phyloP scores from a whole-genome alignment of 495 filamentous ascomycete species.

The Penicillium lagena region DNA sequence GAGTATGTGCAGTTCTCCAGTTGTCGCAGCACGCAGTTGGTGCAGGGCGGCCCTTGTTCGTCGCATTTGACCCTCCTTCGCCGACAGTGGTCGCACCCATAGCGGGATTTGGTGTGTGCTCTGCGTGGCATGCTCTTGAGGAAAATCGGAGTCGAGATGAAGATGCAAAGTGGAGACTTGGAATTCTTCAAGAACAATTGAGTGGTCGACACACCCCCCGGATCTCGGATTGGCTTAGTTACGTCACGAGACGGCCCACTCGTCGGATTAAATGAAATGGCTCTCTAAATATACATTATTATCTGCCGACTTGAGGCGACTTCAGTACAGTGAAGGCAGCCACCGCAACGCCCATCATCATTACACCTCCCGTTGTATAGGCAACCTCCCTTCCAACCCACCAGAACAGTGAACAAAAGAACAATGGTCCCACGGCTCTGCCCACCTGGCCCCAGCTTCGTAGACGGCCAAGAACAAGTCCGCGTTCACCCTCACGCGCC shows the following conservation, averaged over 20 bases:
- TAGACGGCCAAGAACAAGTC: constrained; percentile 77
- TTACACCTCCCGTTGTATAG: constrained; percentile 71
- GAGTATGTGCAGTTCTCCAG: constrained; percentile 17
- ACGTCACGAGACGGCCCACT: too few species aligned
- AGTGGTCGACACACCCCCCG: too few species aligned
- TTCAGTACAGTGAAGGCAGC: constrained; percentile 64
- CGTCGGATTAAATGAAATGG: too few species aligned
- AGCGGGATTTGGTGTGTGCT: constrained; percentile 42
- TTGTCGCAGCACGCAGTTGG: constrained; percentile 18
- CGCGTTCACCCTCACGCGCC: constrained; percentile 73
- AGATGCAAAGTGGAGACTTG: neutral
- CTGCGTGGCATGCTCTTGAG: constrained; percentile 2
- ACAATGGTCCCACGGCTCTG: constrained; percentile 73
- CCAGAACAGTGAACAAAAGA: constrained; percentile 97
- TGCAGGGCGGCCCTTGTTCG: constrained; percentile 21
- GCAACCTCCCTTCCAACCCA: constrained; percentile 89
- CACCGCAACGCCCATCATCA: constrained; percentile 66
- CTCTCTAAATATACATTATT: too few species aligned
- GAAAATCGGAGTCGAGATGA: neutral
- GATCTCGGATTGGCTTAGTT: too few species aligned
- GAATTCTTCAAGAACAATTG: too few species aligned
- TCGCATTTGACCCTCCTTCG: constrained; percentile 39
- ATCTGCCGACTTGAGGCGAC: constrained; percentile 16
- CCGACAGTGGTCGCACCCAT: constrained; percentile 45
- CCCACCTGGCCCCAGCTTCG: constrained; percentile 85